A percentile compares a stretch with the other conserved stretches of the same genome.
Conservation (phyloP, 2,329 filamentous ascomycete genomes). For the Penicillium sp. region DNA sequence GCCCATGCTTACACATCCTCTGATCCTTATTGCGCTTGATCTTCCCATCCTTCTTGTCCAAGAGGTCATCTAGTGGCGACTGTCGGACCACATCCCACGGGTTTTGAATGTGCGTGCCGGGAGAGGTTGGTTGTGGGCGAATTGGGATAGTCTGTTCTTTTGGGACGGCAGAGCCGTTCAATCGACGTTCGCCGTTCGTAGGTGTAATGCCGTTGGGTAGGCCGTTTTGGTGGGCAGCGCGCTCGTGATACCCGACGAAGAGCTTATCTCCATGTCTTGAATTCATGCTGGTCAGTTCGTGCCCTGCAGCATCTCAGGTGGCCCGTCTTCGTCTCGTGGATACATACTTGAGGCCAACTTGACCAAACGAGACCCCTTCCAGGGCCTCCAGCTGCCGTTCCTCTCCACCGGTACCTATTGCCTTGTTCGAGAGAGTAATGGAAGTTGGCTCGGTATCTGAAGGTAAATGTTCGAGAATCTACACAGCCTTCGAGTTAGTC, state of each 20-base stretch:
- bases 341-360: slow-evolving; percentile 62
- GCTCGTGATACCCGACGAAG: slow-evolving; percentile 78
- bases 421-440: slow-evolving; percentile 63
- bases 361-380: slow-evolving; percentile 58
- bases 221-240: slow-evolving; percentile 56
- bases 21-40: slow-evolving; percentile 73
- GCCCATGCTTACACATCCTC: slow-evolving; percentile 93
- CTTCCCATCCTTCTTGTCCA: slow-evolving; percentile 90
- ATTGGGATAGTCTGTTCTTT: slow-evolving; percentile 65
- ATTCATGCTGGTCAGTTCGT: slow-evolving; percentile 24
- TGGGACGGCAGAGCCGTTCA: slow-evolving; percentile 42
- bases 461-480: slow-evolving; percentile 66
- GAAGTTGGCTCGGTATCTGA: slow-evolving; percentile 58
- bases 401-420: slow-evolving; percentile 60
- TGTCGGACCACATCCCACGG: slow-evolving; percentile 93
- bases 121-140: slow-evolving; percentile 61
- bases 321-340: background rate
- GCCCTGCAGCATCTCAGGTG: background rate
- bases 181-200: slow-evolving; percentile 33
- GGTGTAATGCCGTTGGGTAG: slow-evolving; percentile 30
- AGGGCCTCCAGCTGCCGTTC: slow-evolving; percentile 58
- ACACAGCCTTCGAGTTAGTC: background rate
- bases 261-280: slow-evolving; percentile 85
- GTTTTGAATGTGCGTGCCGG: slow-evolving; percentile 72
- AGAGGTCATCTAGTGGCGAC: slow-evolving; percentile 79